These are phyloP conservation scores for Lasiosphaeriaceae sp. DNA, from an alignment of 495 filamentous ascomycete genomes.

Conservation along the genomic window DNA sequence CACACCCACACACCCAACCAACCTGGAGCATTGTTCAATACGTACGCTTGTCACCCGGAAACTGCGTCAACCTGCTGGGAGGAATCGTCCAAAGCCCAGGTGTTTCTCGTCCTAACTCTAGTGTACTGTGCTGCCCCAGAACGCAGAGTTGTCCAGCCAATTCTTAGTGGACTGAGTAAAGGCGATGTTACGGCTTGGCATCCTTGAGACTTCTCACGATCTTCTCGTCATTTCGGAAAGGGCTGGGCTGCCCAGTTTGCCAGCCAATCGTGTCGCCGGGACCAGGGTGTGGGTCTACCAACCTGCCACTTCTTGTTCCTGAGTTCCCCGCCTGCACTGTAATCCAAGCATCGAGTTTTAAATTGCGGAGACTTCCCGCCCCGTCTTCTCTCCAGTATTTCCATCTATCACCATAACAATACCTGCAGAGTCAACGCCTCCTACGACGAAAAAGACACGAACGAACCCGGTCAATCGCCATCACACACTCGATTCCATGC, in stretches of 20 bases:
- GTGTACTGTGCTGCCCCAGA: too few relatives aligned
- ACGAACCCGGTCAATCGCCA: neutral
- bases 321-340: conserved; percentile 14
- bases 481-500: conserved; percentile 9
- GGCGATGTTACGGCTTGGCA: neutral
- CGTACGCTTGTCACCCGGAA: too few relatives aligned
- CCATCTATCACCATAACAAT: conserved; percentile 27
- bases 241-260: conserved; percentile 21
- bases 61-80: too few relatives aligned
- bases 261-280: conserved; percentile 15
- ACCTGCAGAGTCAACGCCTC: conserved; percentile 4
- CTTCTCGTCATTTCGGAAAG: conserved; percentile 24
- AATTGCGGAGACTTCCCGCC: conserved; percentile 23
- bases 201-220: neutral
- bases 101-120: too few relatives aligned
- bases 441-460: conserved; percentile 2
- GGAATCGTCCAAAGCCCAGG: too few relatives aligned
- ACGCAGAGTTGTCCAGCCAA: too few relatives aligned
- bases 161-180: too few relatives aligned
- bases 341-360: conserved; percentile 29
- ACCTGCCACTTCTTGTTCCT: conserved; percentile 28
- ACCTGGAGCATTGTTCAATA: too few relatives aligned
- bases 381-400: conserved; percentile 3
- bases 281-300: conserved; percentile 10
- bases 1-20: too few relatives aligned